phyloP scores from a whole-genome alignment of 169 alveolate genomes.

The Babesia ovata region DNA sequence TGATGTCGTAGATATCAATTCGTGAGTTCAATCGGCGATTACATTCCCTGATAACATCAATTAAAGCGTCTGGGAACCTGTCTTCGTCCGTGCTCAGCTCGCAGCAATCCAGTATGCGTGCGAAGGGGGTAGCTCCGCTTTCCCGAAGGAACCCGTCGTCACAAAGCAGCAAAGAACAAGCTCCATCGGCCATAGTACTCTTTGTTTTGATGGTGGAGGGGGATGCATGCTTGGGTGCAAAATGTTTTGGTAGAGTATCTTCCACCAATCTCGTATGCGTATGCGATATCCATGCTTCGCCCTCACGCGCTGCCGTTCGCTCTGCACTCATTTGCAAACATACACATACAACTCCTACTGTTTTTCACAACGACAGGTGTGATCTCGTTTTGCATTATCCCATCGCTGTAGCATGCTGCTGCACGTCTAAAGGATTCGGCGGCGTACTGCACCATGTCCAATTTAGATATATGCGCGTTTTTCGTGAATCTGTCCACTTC shows the following conservation, averaged over 20 bases:
- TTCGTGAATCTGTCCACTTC: conserved; percentile 55
- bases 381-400: conserved; percentile 71
- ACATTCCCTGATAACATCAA: conserved; percentile 40
- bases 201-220: background rate
- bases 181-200: conserved; percentile 42
- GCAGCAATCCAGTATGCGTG: conserved; percentile 61
- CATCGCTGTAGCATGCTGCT: conserved; percentile 73
- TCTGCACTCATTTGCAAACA: conserved; percentile 31
- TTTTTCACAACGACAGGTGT: conserved; percentile 59
- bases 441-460: conserved; percentile 68
- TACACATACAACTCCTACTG: conserved; percentile 20
- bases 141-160: conserved; percentile 2
- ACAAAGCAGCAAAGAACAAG: conserved; percentile 16
- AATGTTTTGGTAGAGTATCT: conserved; percentile 20
- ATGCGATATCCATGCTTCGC: conserved; percentile 46
- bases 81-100: conserved; percentile 56
- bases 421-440: conserved; percentile 63
- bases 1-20: conserved; percentile 72
- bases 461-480: conserved; percentile 59
- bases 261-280: conserved; percentile 22
- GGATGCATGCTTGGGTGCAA: conserved; percentile 5
- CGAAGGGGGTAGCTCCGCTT: conserved; percentile 54
- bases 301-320: conserved; percentile 26
- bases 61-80: conserved; percentile 56
- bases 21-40: conserved; percentile 9